Percentiles rank a stretch among this genome's conserved stretches.
phyloP scores from a whole-genome alignment of 768 basidiomycete genomes.

The Leccinum truebloodii region DNA sequence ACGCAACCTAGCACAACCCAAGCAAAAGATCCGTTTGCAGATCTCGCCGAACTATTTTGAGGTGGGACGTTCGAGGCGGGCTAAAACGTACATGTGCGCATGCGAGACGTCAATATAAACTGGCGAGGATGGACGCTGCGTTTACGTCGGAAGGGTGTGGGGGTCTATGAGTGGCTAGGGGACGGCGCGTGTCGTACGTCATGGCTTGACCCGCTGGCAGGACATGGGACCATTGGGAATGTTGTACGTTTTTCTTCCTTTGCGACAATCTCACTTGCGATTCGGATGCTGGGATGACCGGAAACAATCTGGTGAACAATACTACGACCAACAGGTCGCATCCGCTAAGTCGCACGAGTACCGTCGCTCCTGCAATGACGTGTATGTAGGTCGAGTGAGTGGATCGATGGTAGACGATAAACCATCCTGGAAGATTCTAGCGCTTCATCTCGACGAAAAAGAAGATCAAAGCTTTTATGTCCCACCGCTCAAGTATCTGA shows the following conservation, averaged over 20 bases:
- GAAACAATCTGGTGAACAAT: not conserved
- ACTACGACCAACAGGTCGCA: not conserved
- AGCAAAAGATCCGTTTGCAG: conserved; percentile 82
- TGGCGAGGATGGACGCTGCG: conserved; percentile 6
- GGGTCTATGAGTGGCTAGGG: not conserved
- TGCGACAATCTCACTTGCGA: conserved; percentile 12
- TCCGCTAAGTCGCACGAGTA: not conserved
- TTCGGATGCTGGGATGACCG: not conserved
- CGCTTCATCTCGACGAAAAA: not conserved
- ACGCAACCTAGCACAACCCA: conserved; percentile 26
- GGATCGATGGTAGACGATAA: too few species aligned
- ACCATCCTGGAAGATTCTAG: too few species aligned
- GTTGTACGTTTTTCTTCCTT: conserved; percentile 10
- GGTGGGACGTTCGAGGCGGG: not conserved
- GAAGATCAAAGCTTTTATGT: not conserved
- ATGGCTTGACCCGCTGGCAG: not conserved
- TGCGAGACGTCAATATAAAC: not conserved
- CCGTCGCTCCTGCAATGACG: not conserved
- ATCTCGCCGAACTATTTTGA: conserved; percentile 76
- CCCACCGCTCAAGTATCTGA: too few species aligned
- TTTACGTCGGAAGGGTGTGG: not conserved
- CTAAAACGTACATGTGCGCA: not conserved
- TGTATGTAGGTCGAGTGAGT: too few species aligned
- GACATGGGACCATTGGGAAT: not conserved
- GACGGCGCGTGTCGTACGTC: not conserved